These are phyloP conservation scores for Picea sitchensis DNA, from an alignment of 75 land plant genomes.

Conservation along the genomic window DNA sequence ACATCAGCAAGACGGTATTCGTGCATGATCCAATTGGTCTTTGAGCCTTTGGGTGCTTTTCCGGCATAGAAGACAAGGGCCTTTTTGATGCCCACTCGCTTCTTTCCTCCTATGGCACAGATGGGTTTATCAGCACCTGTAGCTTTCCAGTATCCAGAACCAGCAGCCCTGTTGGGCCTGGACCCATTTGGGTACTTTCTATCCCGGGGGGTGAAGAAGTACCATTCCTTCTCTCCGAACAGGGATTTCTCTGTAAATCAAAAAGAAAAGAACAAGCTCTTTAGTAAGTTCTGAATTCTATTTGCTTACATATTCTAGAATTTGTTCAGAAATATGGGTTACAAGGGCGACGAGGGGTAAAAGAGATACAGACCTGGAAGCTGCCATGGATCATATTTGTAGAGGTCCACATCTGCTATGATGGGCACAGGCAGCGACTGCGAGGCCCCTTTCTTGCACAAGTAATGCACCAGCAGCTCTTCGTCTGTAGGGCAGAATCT, in stretches of 20 bases:
- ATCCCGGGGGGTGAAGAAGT: constrained; percentile 17
- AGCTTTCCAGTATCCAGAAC: constrained; percentile 18
- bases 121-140: constrained; percentile 20
- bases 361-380: constrained; percentile 16
- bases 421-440: constrained; percentile 29
- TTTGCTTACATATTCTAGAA: too few relatives aligned
- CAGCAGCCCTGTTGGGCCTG: constrained; percentile 21
- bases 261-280: background rate
- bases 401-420: constrained; percentile 38
- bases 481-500: constrained; percentile 35
- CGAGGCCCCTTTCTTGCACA: constrained; percentile 19
- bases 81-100: constrained; percentile 16
- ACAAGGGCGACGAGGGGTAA: too few relatives aligned
- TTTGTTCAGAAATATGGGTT: too few relatives aligned
- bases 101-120: constrained; percentile 6
- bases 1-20: constrained; percentile 16
- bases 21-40: constrained; percentile 24
- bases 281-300: too few relatives aligned
- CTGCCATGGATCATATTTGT: constrained; percentile 29
- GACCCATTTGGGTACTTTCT: constrained; percentile 21
- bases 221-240: constrained; percentile 16
- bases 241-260: constrained; percentile 7
- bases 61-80: constrained; percentile 22
- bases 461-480: constrained; percentile 28
- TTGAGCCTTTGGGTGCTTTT: constrained; percentile 19